Evolutionary conservation across 75 land plant species (phyloP), one percentile per base, ranked within the genome.

Genomic region (Selaginella tamariscina): DNA sequence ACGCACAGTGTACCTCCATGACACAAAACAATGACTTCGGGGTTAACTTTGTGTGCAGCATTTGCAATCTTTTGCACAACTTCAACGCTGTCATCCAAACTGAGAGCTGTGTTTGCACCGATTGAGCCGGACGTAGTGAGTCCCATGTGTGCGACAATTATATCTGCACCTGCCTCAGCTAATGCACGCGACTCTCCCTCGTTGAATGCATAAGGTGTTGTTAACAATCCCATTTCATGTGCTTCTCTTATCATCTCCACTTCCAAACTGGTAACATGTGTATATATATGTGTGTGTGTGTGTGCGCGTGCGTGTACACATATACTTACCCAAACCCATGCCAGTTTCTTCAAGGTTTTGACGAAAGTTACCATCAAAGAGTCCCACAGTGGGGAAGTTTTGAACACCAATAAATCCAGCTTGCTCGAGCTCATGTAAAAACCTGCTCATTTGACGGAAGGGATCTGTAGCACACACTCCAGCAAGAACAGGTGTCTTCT

Each of bases 381-480:
- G 82, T 28, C 99, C 99, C 24, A 95, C 97, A 23, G 99, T 95
- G 24, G 99, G 99, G 64, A 95, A 95, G 71, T 95, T 95, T 77
- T 95, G 99, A 56, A 95, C 96, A 18, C 99, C 99, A 32, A 70
- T 44, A 74, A 95, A 95, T 27, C 99, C 98, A 65, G 83, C 74
- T n/a, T 81, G 73, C 71, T 95, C 99, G 27, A 95, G 65, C 67
- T 90, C 80, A 71, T 71, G 82, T 32, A 95, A 70, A 65, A 95
- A 91, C 64, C 76, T 75, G 68, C 84, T 88, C 91, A 95, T 91
- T 39, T 82, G 68, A 21, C 99, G 85, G 67, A 95, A 95, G 39
- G 99, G 99, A 79, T 95, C 99, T 29, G 99, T 83, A 21, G 78
- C 99, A 80, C 99, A 95, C 32, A 95, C 99, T 32, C 97, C 99